A percentile compares a stretch with the other conserved stretches of the same genome.
These are phyloP conservation scores for Leccinum variicolor DNA, from an alignment of 768 basidiomycete genomes.

Conservation along the genomic window DNA sequence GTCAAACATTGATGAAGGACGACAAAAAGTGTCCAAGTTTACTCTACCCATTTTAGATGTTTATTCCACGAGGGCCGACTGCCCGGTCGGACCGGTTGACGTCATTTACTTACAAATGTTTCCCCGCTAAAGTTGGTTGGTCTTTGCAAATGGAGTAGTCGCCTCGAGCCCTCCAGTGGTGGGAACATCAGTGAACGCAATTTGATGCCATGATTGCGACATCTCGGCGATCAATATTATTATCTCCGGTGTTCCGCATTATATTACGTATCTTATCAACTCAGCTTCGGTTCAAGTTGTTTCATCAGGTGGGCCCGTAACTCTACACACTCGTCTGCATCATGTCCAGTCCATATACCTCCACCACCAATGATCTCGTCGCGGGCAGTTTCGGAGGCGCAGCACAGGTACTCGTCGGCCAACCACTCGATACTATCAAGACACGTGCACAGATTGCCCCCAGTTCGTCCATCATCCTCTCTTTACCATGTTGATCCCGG, in stretches of 20 bases:
- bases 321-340: background rate
- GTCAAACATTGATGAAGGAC: too few relatives aligned
- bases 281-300: background rate
- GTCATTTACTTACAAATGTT: too few relatives aligned
- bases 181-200: background rate
- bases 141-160: too few relatives aligned
- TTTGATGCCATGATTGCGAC: constrained; percentile 2
- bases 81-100: too few relatives aligned
- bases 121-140: too few relatives aligned
- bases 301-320: background rate
- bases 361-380: constrained; percentile 76
- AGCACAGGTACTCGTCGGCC: constrained; percentile 92
- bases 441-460: constrained; percentile 86
- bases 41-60: too few relatives aligned
- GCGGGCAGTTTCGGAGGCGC: constrained; percentile 93
- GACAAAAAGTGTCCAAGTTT: too few relatives aligned
- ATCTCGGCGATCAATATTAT: background rate
- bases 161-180: too few relatives aligned
- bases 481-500: background rate
- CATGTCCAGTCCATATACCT: constrained; percentile 33
- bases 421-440: constrained; percentile 86
- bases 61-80: too few relatives aligned
- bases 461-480: constrained; percentile 45
- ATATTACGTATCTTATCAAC: background rate
- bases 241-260: background rate